Evolutionary conservation across 441 rosid genomes (phyloP).

Genomic region (Eutrema salsugineum): DNA sequence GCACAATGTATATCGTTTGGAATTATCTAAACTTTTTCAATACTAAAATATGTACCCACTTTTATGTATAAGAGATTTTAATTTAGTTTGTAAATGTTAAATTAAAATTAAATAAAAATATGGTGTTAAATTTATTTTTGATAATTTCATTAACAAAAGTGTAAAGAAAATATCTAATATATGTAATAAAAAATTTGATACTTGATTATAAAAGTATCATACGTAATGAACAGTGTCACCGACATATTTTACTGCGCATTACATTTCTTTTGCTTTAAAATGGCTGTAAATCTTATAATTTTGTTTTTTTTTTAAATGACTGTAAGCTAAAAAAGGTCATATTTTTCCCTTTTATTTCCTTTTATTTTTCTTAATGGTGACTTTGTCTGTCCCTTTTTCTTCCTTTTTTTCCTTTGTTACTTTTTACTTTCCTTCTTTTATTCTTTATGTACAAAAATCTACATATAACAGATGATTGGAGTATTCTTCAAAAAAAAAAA

Average conservation of each 20-base stretch:
- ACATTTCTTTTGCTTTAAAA: not conserved
- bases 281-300: not conserved
- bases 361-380: not conserved
- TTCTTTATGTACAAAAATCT: not conserved
- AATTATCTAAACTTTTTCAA: not conserved
- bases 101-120: not conserved
- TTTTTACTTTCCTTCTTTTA: slow-evolving; percentile 15
- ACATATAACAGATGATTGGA: not conserved
- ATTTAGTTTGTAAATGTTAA: too few relatives aligned
- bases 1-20: not conserved
- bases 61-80: too few relatives aligned
- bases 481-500: too few relatives aligned
- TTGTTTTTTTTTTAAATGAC: not conserved
- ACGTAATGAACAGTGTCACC: not conserved
- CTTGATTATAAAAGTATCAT: not conserved
- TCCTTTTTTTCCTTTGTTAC: slow-evolving; percentile 1
- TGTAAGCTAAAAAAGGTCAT: not conserved
- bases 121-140: not conserved
- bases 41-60: not conserved
- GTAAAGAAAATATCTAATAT: not conserved
- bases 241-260: not conserved
- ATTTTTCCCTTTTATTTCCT: not conserved
- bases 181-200: too few relatives aligned
- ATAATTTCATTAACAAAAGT: too few relatives aligned
- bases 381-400: not conserved